Percentiles rank a stretch among this genome's conserved stretches.
Evolutionary conservation across 176 grass and related monocot genomes (phyloP).

Genomic region (Eragrostis nindensis): DNA sequence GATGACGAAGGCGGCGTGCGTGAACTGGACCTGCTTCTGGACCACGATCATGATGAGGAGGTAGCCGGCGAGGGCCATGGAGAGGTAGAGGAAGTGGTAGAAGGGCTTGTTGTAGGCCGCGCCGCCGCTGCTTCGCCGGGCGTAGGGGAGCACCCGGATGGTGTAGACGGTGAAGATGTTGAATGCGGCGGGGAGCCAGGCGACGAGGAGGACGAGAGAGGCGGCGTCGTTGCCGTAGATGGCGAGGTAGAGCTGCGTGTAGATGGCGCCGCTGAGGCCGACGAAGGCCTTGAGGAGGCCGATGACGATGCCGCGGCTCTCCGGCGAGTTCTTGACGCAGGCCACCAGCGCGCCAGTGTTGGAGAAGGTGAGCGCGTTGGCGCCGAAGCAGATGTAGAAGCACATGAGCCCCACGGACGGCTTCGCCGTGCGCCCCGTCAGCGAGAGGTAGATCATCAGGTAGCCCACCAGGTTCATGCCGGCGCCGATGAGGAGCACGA

Average conservation of each 20-base stretch:
- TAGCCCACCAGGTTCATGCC: slow-evolving; percentile 65
- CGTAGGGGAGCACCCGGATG: slow-evolving; percentile 45
- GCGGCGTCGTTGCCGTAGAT: slow-evolving; percentile 60
- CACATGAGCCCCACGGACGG: slow-evolving; percentile 60
- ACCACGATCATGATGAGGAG: slow-evolving; percentile 55
- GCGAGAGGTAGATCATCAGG: slow-evolving; percentile 70
- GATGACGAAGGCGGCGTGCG: slow-evolving; percentile 39
- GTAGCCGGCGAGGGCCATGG: slow-evolving; percentile 44
- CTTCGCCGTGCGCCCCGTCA: slow-evolving; percentile 41
- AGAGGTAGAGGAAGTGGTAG: slow-evolving; percentile 51
- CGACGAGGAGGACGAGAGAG: slow-evolving; percentile 55
- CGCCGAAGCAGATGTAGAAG: slow-evolving; percentile 62
- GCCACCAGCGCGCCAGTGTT: slow-evolving; percentile 63
- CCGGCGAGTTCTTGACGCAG: slow-evolving; percentile 66
- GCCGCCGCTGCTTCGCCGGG: slow-evolving; percentile 9
- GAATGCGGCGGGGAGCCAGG: slow-evolving; percentile 62
- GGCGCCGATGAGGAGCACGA: slow-evolving; percentile 52
- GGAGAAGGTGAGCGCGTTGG: slow-evolving; percentile 70
- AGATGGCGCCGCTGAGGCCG: slow-evolving; percentile 81
- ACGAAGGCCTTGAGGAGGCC: slow-evolving; percentile 61
- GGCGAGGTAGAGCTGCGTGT: slow-evolving; percentile 84
- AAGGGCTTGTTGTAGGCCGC: slow-evolving; percentile 29
- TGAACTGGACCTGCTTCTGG: slow-evolving; percentile 48
- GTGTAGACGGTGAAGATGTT: slow-evolving; percentile 58
- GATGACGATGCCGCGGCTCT: slow-evolving; percentile 64